Evolutionary conservation across 208 protist species (phyloP).

Genomic region (Acanthamoeba triangularis): DNA sequence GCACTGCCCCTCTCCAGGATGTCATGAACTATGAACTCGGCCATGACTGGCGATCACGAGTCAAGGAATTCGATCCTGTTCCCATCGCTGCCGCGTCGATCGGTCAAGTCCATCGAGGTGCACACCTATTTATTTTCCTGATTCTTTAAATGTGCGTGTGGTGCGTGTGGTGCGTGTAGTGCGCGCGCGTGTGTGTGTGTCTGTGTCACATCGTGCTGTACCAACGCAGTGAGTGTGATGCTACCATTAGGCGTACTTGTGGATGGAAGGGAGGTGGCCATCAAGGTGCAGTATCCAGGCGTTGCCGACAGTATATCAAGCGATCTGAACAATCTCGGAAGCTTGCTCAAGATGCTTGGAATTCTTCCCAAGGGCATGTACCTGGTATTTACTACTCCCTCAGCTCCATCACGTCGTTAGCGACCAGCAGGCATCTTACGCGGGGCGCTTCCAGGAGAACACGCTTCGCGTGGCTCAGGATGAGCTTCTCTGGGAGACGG

Average conservation of each 20-base stretch:
- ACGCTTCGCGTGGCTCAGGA: slow-evolving; percentile 84
- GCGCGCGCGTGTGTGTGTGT: no score
- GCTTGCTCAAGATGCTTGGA: slow-evolving; percentile 87
- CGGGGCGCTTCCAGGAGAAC: slow-evolving; percentile 78
- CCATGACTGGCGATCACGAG: slow-evolving; percentile 88
- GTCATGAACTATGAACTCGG: slow-evolving; percentile 85
- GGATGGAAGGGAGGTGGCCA: slow-evolving; percentile 87
- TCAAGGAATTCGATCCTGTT: slow-evolving; percentile 93
- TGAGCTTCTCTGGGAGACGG: slow-evolving; percentile 87
- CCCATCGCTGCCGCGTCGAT: slow-evolving; percentile 98
- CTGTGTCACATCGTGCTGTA: slow-evolving; percentile 46
- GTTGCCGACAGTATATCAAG: slow-evolving; percentile 91
- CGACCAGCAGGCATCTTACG: slow-evolving; percentile 20
- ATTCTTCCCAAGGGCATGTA: slow-evolving; percentile 95
- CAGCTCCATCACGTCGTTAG: neutral
- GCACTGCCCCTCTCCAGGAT: neutral
- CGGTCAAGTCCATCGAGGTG: slow-evolving; percentile 91
- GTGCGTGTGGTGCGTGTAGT: no score
- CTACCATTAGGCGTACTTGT: slow-evolving; percentile 77
- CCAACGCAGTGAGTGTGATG: no score
- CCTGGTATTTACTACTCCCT: slow-evolving; percentile 83
- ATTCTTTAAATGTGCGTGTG: no score
- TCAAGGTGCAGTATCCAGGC: slow-evolving; percentile 93
- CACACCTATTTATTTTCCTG: neutral
- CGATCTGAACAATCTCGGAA: slow-evolving; percentile 96